Evolutionary conservation across 148 eudicot genomes (phyloP), one percentile per base, ranked within the genome.

Genomic region (Chenopodium berlandieri): DNA sequence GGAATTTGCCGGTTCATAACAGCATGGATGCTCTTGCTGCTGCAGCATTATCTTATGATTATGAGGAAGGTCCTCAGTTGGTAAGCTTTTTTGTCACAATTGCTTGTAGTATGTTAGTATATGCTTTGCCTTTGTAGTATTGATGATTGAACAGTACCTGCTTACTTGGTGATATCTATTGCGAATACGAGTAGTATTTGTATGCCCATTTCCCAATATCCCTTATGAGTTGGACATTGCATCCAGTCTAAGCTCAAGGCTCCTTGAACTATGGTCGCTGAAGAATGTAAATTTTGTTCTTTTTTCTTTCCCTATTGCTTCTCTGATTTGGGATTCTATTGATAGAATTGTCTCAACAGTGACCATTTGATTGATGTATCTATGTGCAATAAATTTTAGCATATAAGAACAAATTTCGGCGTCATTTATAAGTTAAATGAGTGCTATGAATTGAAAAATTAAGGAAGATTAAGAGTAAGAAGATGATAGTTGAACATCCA

Each of bases 11-110:
- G 9, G 89, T 95, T 86, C 98, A 95, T 84, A 92, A 95, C 82
- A 92, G 97, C 90, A 92, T 95, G 97, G 98, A 95, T 89, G 98
- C 94, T 67, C 88, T 95, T 87, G 98, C 97, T 73, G 97, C 97
- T 81, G 97, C 97, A 73, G 97, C 98, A 23, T 85, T 93, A 82
- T 88, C 97, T 13, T 95, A 90, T 73, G 97, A 89, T 71, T 90
- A 90, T 50, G 92, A 92, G 50, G 98, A 95, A 85, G 94, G 97
- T 82, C 98, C 98, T 72, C 91, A 89, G 83, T 83, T 95, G 92
- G 98, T 95, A 87, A 86, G 89, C 37, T 74, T 78, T 78, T 27
- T 54, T 48, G 30, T 40, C 67, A 27, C 48, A 47, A 78, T 79
- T 44, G 70, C 69, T 65, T 58, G 64, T 71, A n/a, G 25, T 32